Evolutionary conservation across 257 asterid genomes (phyloP).

Genomic region (Oldenlandia corymbosa): DNA sequence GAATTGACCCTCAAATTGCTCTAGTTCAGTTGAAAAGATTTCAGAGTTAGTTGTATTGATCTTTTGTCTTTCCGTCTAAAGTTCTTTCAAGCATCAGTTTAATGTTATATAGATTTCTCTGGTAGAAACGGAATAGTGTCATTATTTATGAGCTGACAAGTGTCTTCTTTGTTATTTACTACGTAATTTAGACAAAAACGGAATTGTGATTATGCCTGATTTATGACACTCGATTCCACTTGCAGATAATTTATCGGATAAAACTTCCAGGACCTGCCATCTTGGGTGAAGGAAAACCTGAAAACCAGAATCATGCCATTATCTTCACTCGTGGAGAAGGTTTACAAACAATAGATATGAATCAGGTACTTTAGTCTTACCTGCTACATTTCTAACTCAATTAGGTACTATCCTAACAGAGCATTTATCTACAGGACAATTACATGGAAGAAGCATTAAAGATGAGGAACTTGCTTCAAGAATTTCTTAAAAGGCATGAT

Average conservation of each 20-base stretch:
- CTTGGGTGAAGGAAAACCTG: constrained; percentile 98
- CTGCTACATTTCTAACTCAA: constrained; percentile 15
- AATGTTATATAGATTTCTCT: background rate
- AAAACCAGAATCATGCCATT: constrained; percentile 97
- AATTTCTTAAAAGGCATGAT: constrained; percentile 79
- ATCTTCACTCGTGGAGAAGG: constrained; percentile 99
- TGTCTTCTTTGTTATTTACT: background rate
- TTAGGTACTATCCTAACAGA: constrained; percentile 28
- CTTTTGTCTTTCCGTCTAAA: background rate
- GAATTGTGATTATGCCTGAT: too few relatives aligned
- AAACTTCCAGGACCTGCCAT: constrained; percentile 96
- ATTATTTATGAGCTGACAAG: background rate
- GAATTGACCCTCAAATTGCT: background rate
- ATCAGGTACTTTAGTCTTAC: constrained; percentile 54
- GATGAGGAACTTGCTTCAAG: constrained; percentile 97
- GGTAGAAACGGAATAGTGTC: background rate
- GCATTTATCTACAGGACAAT: constrained; percentile 56
- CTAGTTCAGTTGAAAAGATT: background rate
- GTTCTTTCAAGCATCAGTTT: background rate
- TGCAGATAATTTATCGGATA: constrained; percentile 79
- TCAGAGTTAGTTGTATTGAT: too few relatives aligned
- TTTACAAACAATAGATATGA: constrained; percentile 95
- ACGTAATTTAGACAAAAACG: too few relatives aligned
- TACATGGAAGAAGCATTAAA: constrained; percentile 99
- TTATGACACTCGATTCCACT: constrained; percentile 9